Evolutionary conservation across 1,284 basidiomycete genomes (phyloP), one percentile per base, ranked within the genome.

Genomic region (Ceratobasidium sp.): DNA sequence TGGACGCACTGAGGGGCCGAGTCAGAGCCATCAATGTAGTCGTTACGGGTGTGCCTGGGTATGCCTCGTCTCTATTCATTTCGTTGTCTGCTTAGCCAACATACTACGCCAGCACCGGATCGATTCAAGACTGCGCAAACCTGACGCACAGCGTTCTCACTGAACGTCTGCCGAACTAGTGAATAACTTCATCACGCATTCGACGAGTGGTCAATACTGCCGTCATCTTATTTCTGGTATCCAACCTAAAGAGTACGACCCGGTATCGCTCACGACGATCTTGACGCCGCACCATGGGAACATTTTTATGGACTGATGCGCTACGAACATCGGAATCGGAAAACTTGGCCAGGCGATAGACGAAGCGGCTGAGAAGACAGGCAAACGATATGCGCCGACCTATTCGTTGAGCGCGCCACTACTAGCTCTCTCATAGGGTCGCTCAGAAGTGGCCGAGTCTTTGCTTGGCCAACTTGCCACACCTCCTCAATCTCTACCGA

Each of bases 291-390:
- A 99, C 84, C 90, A 94, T 40, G 97, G 97, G 40, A 96, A 94
- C 81, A 96, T 97, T 0, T 99, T 99, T 84, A 99, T 99, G 98
- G 96, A 99, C 85, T 99, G 97, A 98, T 99, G 97, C 86, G 89
- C 90, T 71, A 92, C 94, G 73, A 93, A 96, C 82, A 93, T 97
- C 80, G 96, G 96, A 2, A 90, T 97, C 33, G 96, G 96, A 87
- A 84, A 86, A 84, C 78, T 81, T 38, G 82, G 84, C 12, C 80
- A 83, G 33, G 81, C 84, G 38, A 79, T 82, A 71, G 78, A 84
- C 59, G 62, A 83, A 12, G 81, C 74, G 80, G 81, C 80, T 9
- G 40, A 33, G 4, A 67, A 67, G 33, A 33, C 59, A 26, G 59
- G 59, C 13, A 17, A 62, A n/a, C 33, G 40, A 26, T 67, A 52